Evolutionary conservation across 371 early-diverging fungal genomes (phyloP), one percentile per base, ranked within the genome.

Genomic region (Globomyces sp.): DNA sequence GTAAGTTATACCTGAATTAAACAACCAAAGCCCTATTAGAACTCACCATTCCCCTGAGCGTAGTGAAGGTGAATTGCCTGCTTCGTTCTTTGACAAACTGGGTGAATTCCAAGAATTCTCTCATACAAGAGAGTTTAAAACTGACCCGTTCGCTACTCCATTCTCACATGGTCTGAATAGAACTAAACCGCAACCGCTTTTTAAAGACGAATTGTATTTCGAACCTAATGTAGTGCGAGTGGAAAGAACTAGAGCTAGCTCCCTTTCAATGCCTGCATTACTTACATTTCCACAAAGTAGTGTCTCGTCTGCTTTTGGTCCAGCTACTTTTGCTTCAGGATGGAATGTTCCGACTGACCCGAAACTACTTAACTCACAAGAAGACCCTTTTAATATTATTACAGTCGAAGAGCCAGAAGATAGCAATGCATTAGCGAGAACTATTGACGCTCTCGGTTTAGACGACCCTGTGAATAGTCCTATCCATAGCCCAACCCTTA

Each of bases 391-490:
- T n/a, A 42, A 52, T 44, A 13, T 59, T 13, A 43, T 34, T 46
- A 13, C 42, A 36, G 11, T 61, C 13, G 49, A 60, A 11, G 61
- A 46, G 10, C 46, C 58, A 43, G 49, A 46, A 40, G 47, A 34
- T 10, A 40, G 41, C 34, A 36, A 4, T 40, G 53, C 55, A 2
- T 8, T 47, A 24, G 24, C 24, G 34, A 86, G 87, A 47, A 89
- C 89, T 0, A 74, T 92, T 62, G 87, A 89, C 59, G 88, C 87
- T 48, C 78, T 92, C 13, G 91, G 91, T 1, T 68, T 92, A 53
- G 90, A 92, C 65, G 92, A 90, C 66, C 71, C 61, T 58, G 58
- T 59, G 34, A 55, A 69, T 45, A 48, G 49, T 40, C 65, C 53
- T 40, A 46, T 43, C 9, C 50, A 11, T 10, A 45, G 39, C 37